These are phyloP conservation scores for Nitzschia inconspicua DNA, from an alignment of 108 stramenopile species.

Conservation along the genomic window DNA sequence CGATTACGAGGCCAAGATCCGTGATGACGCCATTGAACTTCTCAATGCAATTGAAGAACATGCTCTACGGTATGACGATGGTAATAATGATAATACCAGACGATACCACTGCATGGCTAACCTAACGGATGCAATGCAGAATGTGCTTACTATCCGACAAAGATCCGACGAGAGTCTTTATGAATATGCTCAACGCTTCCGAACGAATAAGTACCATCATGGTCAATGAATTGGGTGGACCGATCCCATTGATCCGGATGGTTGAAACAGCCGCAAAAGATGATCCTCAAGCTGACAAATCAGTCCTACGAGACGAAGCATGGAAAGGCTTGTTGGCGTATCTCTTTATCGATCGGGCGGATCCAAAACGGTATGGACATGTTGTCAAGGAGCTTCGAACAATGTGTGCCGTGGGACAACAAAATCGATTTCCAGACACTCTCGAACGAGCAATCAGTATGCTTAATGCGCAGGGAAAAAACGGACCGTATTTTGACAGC, in stretches of 20 bases:
- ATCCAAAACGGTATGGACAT: constrained; percentile 3
- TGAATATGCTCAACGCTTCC: constrained; percentile 10
- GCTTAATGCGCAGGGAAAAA: no score
- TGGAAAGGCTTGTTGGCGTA: constrained; percentile 2
- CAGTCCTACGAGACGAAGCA: no score
- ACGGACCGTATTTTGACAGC: no score
- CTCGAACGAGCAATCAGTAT: no score
- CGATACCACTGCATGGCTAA: not conserved
- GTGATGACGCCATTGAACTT: not conserved
- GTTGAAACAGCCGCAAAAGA: no score
- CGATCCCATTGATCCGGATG: no score
- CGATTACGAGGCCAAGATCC: not conserved
- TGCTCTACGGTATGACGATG: not conserved
- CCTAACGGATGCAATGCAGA: not conserved
- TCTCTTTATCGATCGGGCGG: constrained; percentile 2
- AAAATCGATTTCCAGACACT: no score
- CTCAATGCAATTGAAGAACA: constrained; percentile 5
- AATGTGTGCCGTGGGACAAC: no score
- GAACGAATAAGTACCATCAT: no score
- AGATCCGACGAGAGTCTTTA: constrained; percentile 4
- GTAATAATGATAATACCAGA: not conserved
- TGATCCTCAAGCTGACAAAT: no score
- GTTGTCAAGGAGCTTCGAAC: no score
- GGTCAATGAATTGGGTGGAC: no score
- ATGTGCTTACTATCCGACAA: not conserved